Evolutionary conservation across 805 yeast genomes (phyloP), one percentile per base, ranked within the genome.

Genomic region (Zygosaccharomyces pseudorouxii): DNA sequence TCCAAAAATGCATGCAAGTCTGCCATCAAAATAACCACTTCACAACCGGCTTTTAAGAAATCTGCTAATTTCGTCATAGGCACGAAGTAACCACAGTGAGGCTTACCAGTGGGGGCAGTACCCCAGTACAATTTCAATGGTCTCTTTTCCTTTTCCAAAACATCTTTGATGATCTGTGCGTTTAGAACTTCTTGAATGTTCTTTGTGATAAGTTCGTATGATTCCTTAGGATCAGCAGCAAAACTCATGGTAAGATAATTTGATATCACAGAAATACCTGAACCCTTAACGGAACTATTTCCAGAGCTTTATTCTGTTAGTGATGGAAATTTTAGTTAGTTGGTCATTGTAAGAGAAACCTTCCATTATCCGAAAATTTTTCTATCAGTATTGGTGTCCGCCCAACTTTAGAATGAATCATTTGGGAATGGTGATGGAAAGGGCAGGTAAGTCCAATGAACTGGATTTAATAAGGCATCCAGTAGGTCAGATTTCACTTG

Each of bases 41-140:
- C 93, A 73, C 96, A 89, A 10, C 98, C 99, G 14, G 99, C 99
- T 62, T 82, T 84, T 68, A 93, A 78, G 68, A 92, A 89, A 67
- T 93, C 90, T 1, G 98, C 98, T 58, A 93, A 71, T 69, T 93
- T 92, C 53, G 95, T 85, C 98, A 93, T 92, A 46, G 98, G 93
- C 33, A 93, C 99, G 64, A 93, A 89, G 77, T 93, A 93, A 45
- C 98, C 99, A 74, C 97, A 90, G 72, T 93, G 99, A 39, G 98
- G 97, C 71, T 81, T 87, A 46, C 99, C 99, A 4, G 99, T 93
- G 52, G 99, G 98, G 6, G 99, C 99, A 18, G 98, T 90, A 57
- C 99, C 99, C 98, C 97, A 93, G 80, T 93, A 93, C 63, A 93
- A 71, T 62, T 81, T 86, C 57, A 95, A 70, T 11, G 93, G 87